A percentile compares a stretch with the other conserved stretches of the same genome.
These are phyloP conservation scores for Lodderomyces pseudojiufengensis DNA, from an alignment of 1,139 yeast species.

Conservation along the genomic window DNA sequence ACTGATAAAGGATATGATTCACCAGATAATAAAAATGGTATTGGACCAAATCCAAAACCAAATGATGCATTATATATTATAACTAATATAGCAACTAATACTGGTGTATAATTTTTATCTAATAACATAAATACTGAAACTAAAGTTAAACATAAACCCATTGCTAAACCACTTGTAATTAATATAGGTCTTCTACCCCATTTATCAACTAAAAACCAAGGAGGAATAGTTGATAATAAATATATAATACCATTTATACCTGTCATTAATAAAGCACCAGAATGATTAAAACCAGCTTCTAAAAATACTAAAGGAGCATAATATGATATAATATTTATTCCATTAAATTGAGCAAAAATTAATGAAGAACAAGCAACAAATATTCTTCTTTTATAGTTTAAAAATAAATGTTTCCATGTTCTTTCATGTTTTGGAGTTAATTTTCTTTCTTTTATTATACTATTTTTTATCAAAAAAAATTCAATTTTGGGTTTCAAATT, in stretches of 20 bases:
- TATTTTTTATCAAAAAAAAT: constrained; percentile 74
- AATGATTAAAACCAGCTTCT: constrained; percentile 49
- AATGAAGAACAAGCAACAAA: constrained; percentile 49
- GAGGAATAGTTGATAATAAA: constrained; percentile 45
- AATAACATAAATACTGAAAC: constrained; percentile 41
- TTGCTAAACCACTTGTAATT: constrained; percentile 45
- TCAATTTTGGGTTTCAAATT: constrained; percentile 50
- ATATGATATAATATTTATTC: constrained; percentile 52
- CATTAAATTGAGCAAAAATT: constrained; percentile 55
- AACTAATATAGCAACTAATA: constrained; percentile 46
- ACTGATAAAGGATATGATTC: constrained; percentile 53
- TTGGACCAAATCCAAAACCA: constrained; percentile 58
- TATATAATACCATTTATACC: constrained; percentile 51
- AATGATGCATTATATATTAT: constrained; percentile 50
- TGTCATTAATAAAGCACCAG: constrained; percentile 50
- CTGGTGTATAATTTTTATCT: constrained; percentile 37
- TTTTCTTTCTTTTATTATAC: constrained; percentile 53
- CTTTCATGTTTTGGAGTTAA: constrained; percentile 40
- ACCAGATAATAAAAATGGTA: constrained; percentile 53
- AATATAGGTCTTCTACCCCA: constrained; percentile 55
- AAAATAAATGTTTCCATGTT: constrained; percentile 44
- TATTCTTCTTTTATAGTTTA: constrained; percentile 35
- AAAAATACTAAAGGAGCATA: constrained; percentile 55
- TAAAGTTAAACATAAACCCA: constrained; percentile 42
- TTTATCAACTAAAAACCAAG: constrained; percentile 53